Percentiles rank a stretch among this genome's conserved stretches.
phyloP scores from a whole-genome alignment of 1,284 basidiomycete species.

The Ustilago vetiveriae region DNA sequence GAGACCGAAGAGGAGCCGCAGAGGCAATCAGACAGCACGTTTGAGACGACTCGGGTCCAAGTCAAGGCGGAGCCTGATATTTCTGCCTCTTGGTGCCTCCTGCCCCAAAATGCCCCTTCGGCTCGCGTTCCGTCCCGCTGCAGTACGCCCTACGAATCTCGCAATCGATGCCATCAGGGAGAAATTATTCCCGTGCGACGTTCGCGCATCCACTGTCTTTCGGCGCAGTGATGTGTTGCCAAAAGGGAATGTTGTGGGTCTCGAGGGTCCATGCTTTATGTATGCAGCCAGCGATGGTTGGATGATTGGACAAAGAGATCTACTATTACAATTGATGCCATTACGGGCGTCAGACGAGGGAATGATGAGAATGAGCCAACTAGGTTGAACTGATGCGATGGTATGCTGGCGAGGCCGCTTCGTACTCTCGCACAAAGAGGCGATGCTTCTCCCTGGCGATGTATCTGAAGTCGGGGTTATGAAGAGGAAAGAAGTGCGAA shows the following conservation, averaged over 20 bases:
- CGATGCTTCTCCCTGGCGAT: constrained; percentile 75
- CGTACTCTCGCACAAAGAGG: constrained; percentile 79
- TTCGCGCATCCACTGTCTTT: constrained; percentile 23
- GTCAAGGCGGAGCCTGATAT: background rate
- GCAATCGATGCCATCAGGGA: background rate
- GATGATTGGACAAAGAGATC: no score
- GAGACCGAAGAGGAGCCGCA: no score
- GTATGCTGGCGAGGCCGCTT: constrained; percentile 77
- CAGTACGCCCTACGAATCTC: constrained; percentile 6
- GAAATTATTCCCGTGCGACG: background rate
- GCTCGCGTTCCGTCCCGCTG: constrained; percentile 8
- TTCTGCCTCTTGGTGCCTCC: constrained; percentile 1
- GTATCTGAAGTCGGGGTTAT: constrained; percentile 70
- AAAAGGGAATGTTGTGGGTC: no score
- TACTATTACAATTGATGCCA: no score
- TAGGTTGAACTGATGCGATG: constrained; percentile 72
- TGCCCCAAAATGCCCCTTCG: background rate
- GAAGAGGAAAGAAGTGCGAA: background rate
- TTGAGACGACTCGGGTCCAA: no score
- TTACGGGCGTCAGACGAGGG: background rate
- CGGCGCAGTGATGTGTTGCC: no score
- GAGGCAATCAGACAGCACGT: no score
- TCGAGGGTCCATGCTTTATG: background rate
- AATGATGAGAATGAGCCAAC: no score
- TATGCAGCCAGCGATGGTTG: background rate